Conservation (phyloP, 2,329 filamentous ascomycete species). For the Dryadomyces quercus-mongolicae region DNA sequence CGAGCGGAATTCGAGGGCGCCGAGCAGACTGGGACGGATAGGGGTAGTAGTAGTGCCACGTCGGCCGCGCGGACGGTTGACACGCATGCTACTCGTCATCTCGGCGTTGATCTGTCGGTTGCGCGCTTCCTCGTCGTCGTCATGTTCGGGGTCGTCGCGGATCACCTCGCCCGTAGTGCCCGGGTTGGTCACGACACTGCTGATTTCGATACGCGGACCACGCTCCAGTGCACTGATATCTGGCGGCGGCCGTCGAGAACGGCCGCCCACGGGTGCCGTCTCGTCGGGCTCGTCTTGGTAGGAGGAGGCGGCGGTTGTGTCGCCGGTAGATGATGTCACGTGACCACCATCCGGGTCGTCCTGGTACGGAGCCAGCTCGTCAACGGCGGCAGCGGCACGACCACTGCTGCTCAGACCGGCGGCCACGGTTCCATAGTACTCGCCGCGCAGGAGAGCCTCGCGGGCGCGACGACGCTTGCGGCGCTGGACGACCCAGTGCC, state of each 20-base stretch:
- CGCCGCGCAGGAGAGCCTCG: conserved; percentile 60
- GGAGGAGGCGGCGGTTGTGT: neutral
- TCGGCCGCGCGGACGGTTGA: conserved; percentile 54
- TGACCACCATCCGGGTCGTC: conserved; percentile 27
- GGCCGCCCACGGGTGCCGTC: conserved; percentile 19
- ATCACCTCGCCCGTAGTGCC: neutral
- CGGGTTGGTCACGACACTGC: conserved; percentile 16
- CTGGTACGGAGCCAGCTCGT: conserved; percentile 53
- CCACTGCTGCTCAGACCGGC: neutral
- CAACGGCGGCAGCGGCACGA: conserved; percentile 12
- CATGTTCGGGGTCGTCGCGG: neutral
- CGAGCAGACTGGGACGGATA: conserved; percentile 85
- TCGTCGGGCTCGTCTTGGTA: conserved; percentile 41
- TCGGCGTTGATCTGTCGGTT: conserved; percentile 60
- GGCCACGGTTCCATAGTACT: conserved; percentile 48
- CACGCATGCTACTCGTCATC: conserved; percentile 84
- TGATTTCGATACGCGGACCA: conserved; percentile 35
- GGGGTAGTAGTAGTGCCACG: conserved; percentile 69
- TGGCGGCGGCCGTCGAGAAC: conserved; percentile 10
- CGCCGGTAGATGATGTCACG: neutral
- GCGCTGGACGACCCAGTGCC: conserved; percentile 76
- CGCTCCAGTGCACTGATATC: conserved; percentile 33
- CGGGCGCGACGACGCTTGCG: conserved; percentile 47
- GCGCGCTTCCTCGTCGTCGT: conserved; percentile 37
- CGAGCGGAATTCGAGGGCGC: conserved; percentile 85